phyloP scores from a whole-genome alignment of 2,329 filamentous ascomycete species.

The Exserohilum turcica region DNA sequence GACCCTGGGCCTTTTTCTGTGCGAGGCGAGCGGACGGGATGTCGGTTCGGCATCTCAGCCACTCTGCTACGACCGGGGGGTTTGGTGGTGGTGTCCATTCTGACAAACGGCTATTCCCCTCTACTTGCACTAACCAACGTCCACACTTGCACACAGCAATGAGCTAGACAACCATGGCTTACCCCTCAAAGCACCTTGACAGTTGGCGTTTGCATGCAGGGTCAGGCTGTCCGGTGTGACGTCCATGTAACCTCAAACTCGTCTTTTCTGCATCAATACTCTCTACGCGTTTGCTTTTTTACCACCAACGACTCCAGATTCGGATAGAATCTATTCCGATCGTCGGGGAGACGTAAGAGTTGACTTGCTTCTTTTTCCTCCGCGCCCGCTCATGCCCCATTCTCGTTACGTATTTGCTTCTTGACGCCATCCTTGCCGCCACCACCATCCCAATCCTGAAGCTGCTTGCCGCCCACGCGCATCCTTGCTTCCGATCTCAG shows the following conservation, averaged over 20 bases:
- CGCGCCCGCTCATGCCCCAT: background rate
- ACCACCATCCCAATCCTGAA: no score
- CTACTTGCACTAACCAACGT: background rate
- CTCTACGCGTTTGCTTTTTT: background rate
- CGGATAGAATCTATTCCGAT: background rate
- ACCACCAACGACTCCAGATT: background rate
- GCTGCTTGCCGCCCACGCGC: constrained; percentile 1
- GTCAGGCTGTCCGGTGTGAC: no score
- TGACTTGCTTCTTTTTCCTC: background rate
- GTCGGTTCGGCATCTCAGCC: constrained; percentile 9
- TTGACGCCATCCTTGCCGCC: background rate
- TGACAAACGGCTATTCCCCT: constrained; percentile 14
- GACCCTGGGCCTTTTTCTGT: constrained; percentile 1
- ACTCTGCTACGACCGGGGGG: constrained; percentile 4
- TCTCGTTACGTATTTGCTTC: background rate
- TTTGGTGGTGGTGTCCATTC: no score
- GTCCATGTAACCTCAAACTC: no score
- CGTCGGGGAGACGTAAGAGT: background rate
- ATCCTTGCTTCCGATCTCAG: constrained; percentile 8
- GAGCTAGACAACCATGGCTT: background rate
- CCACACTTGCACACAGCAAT: background rate
- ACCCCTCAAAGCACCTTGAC: background rate
- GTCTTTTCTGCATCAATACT: no score
- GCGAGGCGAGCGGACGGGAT: constrained; percentile 14
- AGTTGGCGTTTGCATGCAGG: no score